Base-by-base conservation (phyloP, 1,284 basidiomycete genomes). In the Pisolithus thermaeus region DNA sequence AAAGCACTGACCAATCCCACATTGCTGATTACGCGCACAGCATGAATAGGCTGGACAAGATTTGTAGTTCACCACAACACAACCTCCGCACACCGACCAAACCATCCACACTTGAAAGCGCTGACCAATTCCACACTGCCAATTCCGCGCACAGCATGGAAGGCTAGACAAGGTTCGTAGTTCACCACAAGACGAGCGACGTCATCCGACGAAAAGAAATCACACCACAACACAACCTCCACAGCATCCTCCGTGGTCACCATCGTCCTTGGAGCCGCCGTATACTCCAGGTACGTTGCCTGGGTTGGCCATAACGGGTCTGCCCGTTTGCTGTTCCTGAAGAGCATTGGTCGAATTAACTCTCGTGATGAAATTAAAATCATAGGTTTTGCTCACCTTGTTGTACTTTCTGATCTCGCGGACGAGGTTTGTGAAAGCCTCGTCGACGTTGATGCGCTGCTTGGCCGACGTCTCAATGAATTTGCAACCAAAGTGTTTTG, bases 391-490 rank as follows among this genome's bases (percentile, higher is more conserved):
- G 44, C 39, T 38, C 39, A 77, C 92, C 78, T 91, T 95, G 80
- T 98, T 98, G 74, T 94, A 97, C 68, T 89, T 87, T 61, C 97
- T 80, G 63, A 99, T 99, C 71, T 97, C 94, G 46, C 95, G 85
- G 37, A 99, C 97, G 53, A 99, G 87, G 59, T 92, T 90, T 66
- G 83, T 87, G 75, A 99, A 99, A n/a, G 95, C 93, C 73, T 99
- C 96, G 64, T 99, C 97, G 49, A 99, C 97, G 64, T 98, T 98
- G 72, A 97, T 92, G 46, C 97, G 81, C 66, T 97, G 92, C 76
- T 99, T 99, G 50, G 97, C 97, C 22, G 96, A 98, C 2, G 97
- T 98, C 73, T 99, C 97, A 60, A 99, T 95, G 72, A 97, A 99
- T 63, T 89, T 91, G 75, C 95, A 97, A 47, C 88, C 90, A 68